Evolutionary conservation across 176 grass and related monocot species (phyloP).

Genomic region (Cymbopogon citratus): DNA sequence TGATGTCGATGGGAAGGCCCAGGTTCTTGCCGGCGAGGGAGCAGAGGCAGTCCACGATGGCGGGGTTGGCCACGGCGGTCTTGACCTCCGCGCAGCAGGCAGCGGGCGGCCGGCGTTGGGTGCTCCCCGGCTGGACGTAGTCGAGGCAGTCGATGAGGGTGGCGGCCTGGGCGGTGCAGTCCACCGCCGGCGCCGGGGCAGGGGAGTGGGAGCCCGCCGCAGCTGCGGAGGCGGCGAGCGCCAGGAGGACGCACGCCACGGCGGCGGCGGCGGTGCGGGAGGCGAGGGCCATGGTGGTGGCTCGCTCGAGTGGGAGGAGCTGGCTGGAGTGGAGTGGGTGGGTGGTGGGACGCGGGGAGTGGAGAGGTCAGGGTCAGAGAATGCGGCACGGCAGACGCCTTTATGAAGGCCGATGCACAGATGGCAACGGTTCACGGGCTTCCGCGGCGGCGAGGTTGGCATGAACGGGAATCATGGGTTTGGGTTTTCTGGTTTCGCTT

Average conservation of each 20-base stretch:
- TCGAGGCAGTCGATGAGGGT: conserved; percentile 25
- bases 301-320: background rate
- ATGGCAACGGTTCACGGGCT: background rate
- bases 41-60: conserved; percentile 42
- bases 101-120: background rate
- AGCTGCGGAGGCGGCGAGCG: too few species aligned
- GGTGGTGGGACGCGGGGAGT: conserved; percentile 24
- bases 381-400: background rate
- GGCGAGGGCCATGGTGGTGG: background rate
- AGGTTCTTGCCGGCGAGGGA: background rate
- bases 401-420: background rate
- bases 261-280: too few species aligned
- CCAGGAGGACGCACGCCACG: too few species aligned
- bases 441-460: background rate
- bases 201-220: background rate
- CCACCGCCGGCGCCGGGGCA: conserved; percentile 28
- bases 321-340: background rate
- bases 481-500: background rate
- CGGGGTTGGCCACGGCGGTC: conserved; percentile 12
- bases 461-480: background rate
- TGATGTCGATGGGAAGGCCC: conserved; percentile 10
- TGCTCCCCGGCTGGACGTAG: conserved; percentile 8
- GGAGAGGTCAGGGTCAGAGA: background rate
- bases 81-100: conserved; percentile 39
- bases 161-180: background rate